Percentiles rank a stretch among this genome's conserved stretches.
phyloP scores from a whole-genome alignment of 1,284 basidiomycete genomes.

The Schizophyllum amplum region DNA sequence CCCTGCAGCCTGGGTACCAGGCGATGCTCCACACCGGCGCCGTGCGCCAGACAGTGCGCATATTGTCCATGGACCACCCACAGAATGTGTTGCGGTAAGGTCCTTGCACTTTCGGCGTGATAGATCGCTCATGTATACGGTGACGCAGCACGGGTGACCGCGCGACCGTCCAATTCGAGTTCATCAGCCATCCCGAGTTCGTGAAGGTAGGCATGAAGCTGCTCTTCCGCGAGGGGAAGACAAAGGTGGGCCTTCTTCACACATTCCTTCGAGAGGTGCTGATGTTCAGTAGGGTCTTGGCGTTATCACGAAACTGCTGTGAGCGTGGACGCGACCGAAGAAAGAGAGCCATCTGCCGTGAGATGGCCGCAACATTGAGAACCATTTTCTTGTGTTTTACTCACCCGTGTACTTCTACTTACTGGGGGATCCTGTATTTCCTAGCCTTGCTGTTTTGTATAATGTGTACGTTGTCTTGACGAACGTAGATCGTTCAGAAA shows the following conservation, averaged over 20 bases:
- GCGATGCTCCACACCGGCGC: constrained; percentile 84
- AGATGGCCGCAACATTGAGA: too few species aligned
- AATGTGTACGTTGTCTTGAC: too few species aligned
- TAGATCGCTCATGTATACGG: too few species aligned
- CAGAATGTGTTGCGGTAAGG: constrained; percentile 55
- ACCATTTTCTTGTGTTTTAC: too few species aligned
- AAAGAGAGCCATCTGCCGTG: too few species aligned
- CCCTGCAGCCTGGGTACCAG: constrained; percentile 87
- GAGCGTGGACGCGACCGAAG: too few species aligned
- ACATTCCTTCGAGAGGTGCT: background rate
- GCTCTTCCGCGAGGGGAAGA: constrained; percentile 87
- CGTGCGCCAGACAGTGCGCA: constrained; percentile 84
- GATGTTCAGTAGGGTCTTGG: background rate
- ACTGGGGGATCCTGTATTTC: background rate
- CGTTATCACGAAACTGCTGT: background rate
- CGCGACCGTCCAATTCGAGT: constrained; percentile 85
- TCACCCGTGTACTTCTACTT: background rate
- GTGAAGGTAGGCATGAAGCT: constrained; percentile 90
- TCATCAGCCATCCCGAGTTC: constrained; percentile 85
- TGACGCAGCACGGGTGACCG: constrained; percentile 79
- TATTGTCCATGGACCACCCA: constrained; percentile 83
- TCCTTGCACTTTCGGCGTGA: constrained; percentile 26
- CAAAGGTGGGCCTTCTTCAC: constrained; percentile 44
- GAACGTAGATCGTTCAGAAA: too few species aligned
- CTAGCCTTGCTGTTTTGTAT: background rate